Percentiles rank a stretch among this genome's conserved stretches.
Evolutionary conservation across 2,329 filamentous ascomycete species (phyloP).

Genomic region (Epichloe coenophiala): DNA sequence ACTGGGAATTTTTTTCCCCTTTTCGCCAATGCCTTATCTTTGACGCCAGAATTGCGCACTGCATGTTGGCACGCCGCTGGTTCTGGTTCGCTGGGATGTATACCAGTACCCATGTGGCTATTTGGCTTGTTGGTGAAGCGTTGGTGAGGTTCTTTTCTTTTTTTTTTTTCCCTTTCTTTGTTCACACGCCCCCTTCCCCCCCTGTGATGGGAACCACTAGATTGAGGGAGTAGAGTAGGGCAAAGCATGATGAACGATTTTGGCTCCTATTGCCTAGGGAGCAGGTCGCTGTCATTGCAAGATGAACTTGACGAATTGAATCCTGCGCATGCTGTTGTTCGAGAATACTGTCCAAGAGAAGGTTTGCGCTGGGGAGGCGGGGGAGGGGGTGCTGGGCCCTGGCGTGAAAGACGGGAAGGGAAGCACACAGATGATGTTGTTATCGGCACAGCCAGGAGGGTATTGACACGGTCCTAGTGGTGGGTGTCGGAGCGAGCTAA

Average conservation of each 20-base stretch:
- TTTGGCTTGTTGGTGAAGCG: no score
- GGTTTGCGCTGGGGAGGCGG: background rate
- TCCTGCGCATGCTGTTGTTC: no score
- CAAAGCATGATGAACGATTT: conserved; percentile 1
- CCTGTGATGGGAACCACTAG: conserved; percentile 1
- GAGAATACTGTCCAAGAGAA: background rate
- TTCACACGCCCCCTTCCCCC: conserved; percentile 1
- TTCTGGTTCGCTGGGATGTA: no score
- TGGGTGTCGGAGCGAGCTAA: background rate
- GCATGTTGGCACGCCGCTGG: no score
- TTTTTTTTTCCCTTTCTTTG: background rate
- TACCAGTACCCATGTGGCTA: no score
- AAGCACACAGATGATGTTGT: background rate
- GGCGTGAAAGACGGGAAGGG: background rate
- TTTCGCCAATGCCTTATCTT: background rate
- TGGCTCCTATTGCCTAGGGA: background rate
- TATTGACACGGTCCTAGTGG: background rate
- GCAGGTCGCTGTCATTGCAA: no score
- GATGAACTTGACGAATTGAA: no score
- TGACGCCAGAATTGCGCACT: no score
- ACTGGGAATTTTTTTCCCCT: background rate
- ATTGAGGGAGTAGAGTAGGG: background rate
- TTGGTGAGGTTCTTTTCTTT: background rate
- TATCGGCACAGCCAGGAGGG: conserved; percentile 2
- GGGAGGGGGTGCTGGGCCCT: background rate